Evolutionary conservation across 176 grass and related monocot genomes (phyloP).

Genomic region (Avena sativa): DNA sequence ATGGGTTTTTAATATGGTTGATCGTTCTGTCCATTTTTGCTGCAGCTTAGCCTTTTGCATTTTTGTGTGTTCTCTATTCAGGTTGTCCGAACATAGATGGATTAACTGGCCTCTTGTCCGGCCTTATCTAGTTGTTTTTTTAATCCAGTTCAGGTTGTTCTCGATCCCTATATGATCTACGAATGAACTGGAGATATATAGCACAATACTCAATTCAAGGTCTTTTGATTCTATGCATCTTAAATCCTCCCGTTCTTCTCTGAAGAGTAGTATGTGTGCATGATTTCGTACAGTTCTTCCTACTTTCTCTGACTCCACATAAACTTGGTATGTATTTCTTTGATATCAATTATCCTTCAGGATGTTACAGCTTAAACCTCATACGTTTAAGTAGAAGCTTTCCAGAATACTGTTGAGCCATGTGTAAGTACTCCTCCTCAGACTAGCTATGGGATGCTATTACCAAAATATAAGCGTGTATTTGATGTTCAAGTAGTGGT

Average conservation of each 20-base stretch:
- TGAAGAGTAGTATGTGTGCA: neutral
- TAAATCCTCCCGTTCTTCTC: neutral
- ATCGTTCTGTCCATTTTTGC: neutral
- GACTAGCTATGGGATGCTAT: neutral
- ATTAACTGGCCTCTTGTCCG: neutral
- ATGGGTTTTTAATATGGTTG: neutral
- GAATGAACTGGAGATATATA: slow-evolving; percentile 2
- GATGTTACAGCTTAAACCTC: neutral
- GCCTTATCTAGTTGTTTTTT: neutral
- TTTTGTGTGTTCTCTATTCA: neutral
- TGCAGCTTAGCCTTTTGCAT: neutral
- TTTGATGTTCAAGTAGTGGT: neutral
- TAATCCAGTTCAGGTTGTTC: neutral
- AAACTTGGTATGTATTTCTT: neutral
- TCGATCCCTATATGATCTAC: neutral
- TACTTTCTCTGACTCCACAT: slow-evolving; percentile 4
- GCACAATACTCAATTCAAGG: neutral
- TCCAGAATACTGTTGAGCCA: neutral
- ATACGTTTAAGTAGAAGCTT: neutral
- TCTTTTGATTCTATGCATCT: slow-evolving; percentile 61
- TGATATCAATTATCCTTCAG: neutral
- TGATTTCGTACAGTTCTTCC: neutral
- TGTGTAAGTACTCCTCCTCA: neutral
- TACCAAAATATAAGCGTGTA: neutral
- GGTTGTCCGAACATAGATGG: neutral